Percentiles rank a stretch among this genome's conserved stretches.
phyloP scores from a whole-genome alignment of 2,329 filamentous ascomycete species.

The Trichoderma semiorbis region DNA sequence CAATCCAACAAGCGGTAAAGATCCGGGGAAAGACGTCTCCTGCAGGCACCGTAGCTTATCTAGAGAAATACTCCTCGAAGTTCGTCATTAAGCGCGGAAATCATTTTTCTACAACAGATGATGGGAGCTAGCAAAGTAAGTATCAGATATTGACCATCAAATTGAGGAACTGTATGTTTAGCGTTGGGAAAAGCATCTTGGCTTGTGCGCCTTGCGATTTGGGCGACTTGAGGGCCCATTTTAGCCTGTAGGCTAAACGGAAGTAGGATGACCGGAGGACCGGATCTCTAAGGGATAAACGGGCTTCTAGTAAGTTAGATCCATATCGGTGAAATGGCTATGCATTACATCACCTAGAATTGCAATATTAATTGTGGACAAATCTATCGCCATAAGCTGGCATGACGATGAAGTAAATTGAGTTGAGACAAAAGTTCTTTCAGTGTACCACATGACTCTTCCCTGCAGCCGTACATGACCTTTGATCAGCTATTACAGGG shows the following conservation, averaged over 20 bases:
- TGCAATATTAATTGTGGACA: neutral
- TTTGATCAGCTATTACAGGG: neutral
- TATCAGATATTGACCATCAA: neutral
- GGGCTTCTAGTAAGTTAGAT: neutral
- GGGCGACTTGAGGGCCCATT: neutral
- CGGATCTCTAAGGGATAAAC: neutral
- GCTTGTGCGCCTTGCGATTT: neutral
- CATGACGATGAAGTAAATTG: neutral
- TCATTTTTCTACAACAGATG: neutral
- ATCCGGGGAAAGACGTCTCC: neutral
- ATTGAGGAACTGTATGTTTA: too few relatives aligned
- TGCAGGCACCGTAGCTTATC: neutral
- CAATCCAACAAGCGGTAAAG: neutral
- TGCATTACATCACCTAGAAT: neutral
- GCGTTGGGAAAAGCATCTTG: neutral
- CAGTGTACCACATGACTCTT: neutral
- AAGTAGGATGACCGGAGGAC: neutral
- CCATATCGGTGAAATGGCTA: neutral
- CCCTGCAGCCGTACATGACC: neutral
- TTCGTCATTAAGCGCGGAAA: neutral
- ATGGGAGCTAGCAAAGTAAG: neutral
- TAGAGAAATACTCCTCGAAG: neutral
- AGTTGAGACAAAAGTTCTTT: neutral
- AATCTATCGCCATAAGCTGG: neutral
- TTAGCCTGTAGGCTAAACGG: constrained; percentile 9